Conservation (phyloP, 352 stramenopile genomes). For the Pythium apleroticum region DNA sequence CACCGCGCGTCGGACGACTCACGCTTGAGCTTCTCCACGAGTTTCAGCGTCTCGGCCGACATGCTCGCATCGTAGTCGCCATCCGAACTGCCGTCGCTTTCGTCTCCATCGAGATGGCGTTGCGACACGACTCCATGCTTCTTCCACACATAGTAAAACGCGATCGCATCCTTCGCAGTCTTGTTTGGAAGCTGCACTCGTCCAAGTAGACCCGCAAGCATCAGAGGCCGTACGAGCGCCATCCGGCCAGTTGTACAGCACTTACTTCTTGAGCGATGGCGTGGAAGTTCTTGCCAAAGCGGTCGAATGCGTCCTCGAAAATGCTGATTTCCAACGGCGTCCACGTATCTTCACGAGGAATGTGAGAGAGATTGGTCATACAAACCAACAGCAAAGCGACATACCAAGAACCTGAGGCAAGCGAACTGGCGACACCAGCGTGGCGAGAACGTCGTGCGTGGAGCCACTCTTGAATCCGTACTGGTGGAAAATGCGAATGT, state of each 20-base stretch:
- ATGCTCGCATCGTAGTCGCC: conserved; percentile 51
- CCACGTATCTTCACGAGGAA: conserved; percentile 57
- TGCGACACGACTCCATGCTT: conserved; percentile 44
- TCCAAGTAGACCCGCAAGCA: not conserved
- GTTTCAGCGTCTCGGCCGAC: conserved; percentile 55
- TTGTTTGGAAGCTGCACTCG: conserved; percentile 58
- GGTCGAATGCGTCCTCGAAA: conserved; percentile 79
- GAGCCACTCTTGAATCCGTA: conserved; percentile 67
- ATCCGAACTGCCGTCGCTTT: conserved; percentile 24
- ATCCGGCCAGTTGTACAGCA: not conserved
- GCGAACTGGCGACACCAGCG: conserved; percentile 66
- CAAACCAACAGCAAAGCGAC: not conserved
- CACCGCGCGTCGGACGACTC: no score
- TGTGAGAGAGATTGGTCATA: not conserved
- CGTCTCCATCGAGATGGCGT: conserved; percentile 17
- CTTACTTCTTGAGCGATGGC: conserved; percentile 65
- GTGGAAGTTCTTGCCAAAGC: conserved; percentile 79
- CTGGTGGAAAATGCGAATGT: conserved; percentile 22
- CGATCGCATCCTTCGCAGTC: conserved; percentile 59
- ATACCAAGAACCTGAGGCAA: conserved; percentile 69
- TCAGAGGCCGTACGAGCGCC: not conserved
- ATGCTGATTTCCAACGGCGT: conserved; percentile 65
- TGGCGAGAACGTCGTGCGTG: conserved; percentile 66
- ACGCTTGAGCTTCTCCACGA: conserved; percentile 67
- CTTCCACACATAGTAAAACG: conserved; percentile 89